Percentiles rank a stretch among this genome's conserved stretches.
Evolutionary conservation across 352 stramenopile species (phyloP).

Genomic region (Peronosclerospora sorghi): DNA sequence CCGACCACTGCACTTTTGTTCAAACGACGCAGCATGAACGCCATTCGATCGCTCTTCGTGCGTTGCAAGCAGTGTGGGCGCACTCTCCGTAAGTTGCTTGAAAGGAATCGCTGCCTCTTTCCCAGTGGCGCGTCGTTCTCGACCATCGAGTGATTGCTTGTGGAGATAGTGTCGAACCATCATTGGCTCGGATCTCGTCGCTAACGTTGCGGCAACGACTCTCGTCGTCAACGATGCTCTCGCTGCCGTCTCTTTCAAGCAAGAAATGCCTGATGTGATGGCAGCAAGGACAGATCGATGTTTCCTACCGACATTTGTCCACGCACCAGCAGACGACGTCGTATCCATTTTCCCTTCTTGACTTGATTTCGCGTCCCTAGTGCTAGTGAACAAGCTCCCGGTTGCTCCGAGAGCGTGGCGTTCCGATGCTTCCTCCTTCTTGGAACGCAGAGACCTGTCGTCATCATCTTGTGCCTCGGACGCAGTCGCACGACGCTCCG

Average conservation of each 20-base stretch:
- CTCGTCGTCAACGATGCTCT: no score
- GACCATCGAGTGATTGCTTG: conserved; percentile 2
- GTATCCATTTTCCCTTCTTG: background rate
- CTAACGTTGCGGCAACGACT: no score
- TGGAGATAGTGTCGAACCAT: conserved; percentile 6
- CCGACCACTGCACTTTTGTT: conserved; percentile 12
- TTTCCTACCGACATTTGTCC: conserved; percentile 72
- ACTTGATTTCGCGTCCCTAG: background rate
- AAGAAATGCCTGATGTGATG: no score
- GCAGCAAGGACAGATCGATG: conserved; percentile 20
- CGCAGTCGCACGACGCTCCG: background rate
- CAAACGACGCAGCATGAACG: conserved; percentile 8
- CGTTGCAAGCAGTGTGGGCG: background rate
- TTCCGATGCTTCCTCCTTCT: conserved; percentile 11
- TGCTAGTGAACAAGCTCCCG: background rate
- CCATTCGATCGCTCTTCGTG: conserved; percentile 5
- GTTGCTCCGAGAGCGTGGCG: conserved; percentile 1
- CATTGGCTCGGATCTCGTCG: no score
- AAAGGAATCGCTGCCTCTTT: background rate
- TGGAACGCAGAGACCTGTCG: conserved; percentile 7
- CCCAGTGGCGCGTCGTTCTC: conserved; percentile 2
- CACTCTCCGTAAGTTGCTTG: conserved; percentile 1
- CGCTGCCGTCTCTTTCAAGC: no score
- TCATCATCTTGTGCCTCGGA: conserved; percentile 9
- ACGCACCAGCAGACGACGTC: conserved; percentile 24